Base-by-base conservation (phyloP, 768 basidiomycete genomes). In the Pilatotrama ljubarskyi region DNA sequence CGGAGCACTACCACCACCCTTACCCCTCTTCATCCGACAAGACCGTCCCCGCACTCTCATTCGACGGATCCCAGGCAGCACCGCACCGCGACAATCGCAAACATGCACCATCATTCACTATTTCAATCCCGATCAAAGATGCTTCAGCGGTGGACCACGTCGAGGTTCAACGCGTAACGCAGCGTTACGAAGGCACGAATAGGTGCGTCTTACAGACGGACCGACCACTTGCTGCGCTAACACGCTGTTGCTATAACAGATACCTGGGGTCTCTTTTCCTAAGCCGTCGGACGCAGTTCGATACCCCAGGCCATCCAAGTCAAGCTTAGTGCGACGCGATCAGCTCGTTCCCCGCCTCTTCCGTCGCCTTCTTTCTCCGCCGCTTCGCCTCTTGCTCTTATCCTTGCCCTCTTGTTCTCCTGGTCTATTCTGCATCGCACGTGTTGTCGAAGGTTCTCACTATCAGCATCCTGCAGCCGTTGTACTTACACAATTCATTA, bases 111-210 rank as follows among this genome's bases (percentile, higher is more conserved):
- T 26, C 58, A 5, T 57, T 47, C 47, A 49, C 36, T 41, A 57
- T 63, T 5, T 58, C 61, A 7, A 53, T 63, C 1, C 53, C 61
- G 9, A 49, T 52, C 5, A 48, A 61, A 44, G 26, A 56, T 43
- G 49, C 52, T 18, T 38, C 58, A 55, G 57, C 69, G 38, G 56
- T 68, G 42, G 64, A 80, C 51, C 83, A 87, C 70, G 71, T 75
- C 7, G 71, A 73, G 55, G 64, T 60, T 1, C 68, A 74, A 35
- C 73, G 71, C 14, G 86, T 88, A 15, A 77, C 77, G 44, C 79
- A 85, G 59, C 80, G 78, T 14, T 91, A 91, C 58, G 86, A 85
- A 68, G 79, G 80, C 53, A 76, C 77, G 0, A 91, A 91, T 70
- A 86, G 76, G 90, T 87, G 43, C n/a, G 66, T 58, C n/a, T 43